These are phyloP conservation scores for Prunus mira DNA, from an alignment of 306 rosid genomes.

Conservation along the genomic window DNA sequence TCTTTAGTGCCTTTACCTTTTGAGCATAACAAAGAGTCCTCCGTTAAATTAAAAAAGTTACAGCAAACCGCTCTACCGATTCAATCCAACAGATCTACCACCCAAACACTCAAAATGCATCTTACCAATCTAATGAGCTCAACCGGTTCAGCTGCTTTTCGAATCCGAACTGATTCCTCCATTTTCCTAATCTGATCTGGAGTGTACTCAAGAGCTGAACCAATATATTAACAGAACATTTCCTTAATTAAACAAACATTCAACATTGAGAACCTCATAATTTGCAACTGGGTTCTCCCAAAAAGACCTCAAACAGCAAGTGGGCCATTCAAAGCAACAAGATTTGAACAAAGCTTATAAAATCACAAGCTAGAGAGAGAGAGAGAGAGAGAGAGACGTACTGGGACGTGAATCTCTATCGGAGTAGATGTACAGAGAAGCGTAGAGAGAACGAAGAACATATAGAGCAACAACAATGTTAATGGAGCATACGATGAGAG, in stretches of 20 bases:
- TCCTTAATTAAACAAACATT: slow-evolving; percentile 10
- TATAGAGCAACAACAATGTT: slow-evolving; percentile 88
- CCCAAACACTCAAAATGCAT: neutral
- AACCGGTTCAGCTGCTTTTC: slow-evolving; percentile 61
- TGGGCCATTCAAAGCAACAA: neutral
- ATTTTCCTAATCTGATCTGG: slow-evolving; percentile 88
- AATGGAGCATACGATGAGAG: slow-evolving; percentile 70
- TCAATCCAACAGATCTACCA: slow-evolving; percentile 14
- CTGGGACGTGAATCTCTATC: slow-evolving; percentile 57
- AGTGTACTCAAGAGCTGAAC: slow-evolving; percentile 64
- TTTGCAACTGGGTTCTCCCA: neutral
- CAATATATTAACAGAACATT: slow-evolving; percentile 3
- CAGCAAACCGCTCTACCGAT: neutral
- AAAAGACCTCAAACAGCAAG: neutral
- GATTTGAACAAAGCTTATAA: neutral
- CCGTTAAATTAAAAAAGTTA: neutral
- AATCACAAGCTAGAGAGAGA: neutral
- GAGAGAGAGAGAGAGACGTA: slow-evolving; percentile 25
- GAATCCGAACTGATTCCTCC: slow-evolving; percentile 77
- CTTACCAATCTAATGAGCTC: slow-evolving; percentile 80
- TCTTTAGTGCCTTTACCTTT: slow-evolving; percentile 65
- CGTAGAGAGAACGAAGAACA: slow-evolving; percentile 82
- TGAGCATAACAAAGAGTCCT: slow-evolving; percentile 12
- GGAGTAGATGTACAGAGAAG: slow-evolving; percentile 81
- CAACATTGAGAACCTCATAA: slow-evolving; percentile 6